Conservation (phyloP, 1,284 basidiomycete species). For the Ganoderma meredithae region DNA sequence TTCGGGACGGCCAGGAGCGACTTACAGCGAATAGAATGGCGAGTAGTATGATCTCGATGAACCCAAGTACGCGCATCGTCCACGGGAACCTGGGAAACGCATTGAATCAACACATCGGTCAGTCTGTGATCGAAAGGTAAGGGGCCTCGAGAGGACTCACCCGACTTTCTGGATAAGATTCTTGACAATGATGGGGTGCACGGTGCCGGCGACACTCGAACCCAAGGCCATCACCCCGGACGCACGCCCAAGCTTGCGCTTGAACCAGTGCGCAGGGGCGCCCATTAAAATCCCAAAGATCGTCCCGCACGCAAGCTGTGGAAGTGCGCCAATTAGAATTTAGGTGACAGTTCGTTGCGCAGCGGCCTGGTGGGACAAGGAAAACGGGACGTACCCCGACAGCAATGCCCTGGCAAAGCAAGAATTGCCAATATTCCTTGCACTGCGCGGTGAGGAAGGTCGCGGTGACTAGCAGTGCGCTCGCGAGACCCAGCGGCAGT, state of each 20-base stretch:
- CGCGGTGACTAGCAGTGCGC: constrained; percentile 47
- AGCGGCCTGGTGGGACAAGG: constrained; percentile 9
- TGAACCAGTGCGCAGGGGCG: constrained; percentile 58
- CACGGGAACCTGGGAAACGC: constrained; percentile 55
- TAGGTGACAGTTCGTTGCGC: neutral
- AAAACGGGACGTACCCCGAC: constrained; percentile 45
- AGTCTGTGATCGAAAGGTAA: neutral
- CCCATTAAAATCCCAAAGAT: constrained; percentile 54
- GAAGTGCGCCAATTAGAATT: neutral
- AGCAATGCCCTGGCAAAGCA: constrained; percentile 57
- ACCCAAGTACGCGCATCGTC: constrained; percentile 67
- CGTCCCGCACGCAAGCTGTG: constrained; percentile 45
- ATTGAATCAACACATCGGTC: neutral
- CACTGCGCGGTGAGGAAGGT: constrained; percentile 60
- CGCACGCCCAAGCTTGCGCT: constrained; percentile 48
- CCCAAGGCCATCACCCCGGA: constrained; percentile 52
- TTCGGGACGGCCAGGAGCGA: constrained; percentile 30
- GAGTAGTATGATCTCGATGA: constrained; percentile 55
- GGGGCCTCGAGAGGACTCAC: constrained; percentile 27
- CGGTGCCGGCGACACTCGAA: constrained; percentile 51
- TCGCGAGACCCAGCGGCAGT: constrained; percentile 44
- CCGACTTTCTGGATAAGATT: constrained; percentile 49
- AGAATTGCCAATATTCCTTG: constrained; percentile 59
- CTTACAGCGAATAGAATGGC: constrained; percentile 51
- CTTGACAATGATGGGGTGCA: constrained; percentile 51